A percentile compares a stretch with the other conserved stretches of the same genome.
These are phyloP conservation scores for Lepidium africanum DNA, from an alignment of 345 rosid species.

Conservation along the genomic window DNA sequence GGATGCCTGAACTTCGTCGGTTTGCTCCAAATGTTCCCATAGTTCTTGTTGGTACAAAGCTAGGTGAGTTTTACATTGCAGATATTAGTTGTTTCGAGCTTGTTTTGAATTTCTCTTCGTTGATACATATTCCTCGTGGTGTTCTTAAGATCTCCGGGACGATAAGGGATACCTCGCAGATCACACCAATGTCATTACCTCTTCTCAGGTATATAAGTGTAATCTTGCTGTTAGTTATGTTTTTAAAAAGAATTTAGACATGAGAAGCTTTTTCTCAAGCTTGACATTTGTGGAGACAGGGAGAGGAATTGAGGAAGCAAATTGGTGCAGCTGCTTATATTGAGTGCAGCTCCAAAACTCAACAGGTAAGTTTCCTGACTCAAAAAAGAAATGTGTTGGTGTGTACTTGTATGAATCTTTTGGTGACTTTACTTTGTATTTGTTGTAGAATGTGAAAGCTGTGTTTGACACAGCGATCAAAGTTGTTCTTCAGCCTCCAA, in stretches of 20 bases:
- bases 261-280: neutral
- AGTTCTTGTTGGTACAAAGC: constrained; percentile 93
- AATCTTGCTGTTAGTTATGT: neutral
- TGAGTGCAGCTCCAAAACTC: constrained; percentile 97
- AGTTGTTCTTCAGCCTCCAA: constrained; percentile 91
- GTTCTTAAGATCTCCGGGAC: constrained; percentile 69
- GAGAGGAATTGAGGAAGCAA: constrained; percentile 90
- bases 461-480: constrained; percentile 94
- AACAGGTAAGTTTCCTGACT: constrained; percentile 48
- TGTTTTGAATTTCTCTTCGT: neutral
- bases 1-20: constrained; percentile 98
- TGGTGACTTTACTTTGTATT: neutral
- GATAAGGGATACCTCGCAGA: constrained; percentile 62
- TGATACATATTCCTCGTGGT: neutral
- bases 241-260: neutral
- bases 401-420: neutral
- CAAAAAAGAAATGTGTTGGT: neutral
- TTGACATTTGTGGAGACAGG: constrained; percentile 35
- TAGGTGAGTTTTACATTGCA: constrained; percentile 39
- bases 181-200: constrained; percentile 63
- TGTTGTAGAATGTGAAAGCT: constrained; percentile 78
- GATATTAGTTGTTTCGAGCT: neutral
- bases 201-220: constrained; percentile 51
- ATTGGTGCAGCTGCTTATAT: constrained; percentile 96
- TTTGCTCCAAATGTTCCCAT: constrained; percentile 96